Evolutionary conservation across 1,139 yeast genomes (phyloP), one percentile per base, ranked within the genome.

Genomic region (Yamadazyma diospyri): DNA sequence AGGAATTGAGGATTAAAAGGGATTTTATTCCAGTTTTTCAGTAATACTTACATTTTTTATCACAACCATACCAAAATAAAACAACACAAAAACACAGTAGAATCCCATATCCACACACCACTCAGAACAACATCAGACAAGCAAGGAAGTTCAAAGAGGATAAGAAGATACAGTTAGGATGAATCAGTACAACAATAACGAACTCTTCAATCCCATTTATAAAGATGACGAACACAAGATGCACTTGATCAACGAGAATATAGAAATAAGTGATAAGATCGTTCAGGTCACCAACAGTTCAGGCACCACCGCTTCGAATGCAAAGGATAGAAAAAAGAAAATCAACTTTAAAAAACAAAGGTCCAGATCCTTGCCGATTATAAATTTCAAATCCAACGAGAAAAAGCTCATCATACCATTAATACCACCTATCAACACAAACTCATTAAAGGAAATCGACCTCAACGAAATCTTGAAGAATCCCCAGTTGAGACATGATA

Each of bases 401-500:
- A 39, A 36, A 35, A 38, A 38, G 29, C 32, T 47, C 8, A 32
- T 47, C 24, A 43, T 59, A 12, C 66, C 63, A 12, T 69, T 70
- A 14, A 58, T 67, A 17, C 97, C 97, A 1, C 95, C 96, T 1
- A 89, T 88, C 37, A 87, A 86, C 55, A 64, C 86, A 36, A 92
- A 83, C 50, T 79, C 88, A 26, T 69, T 89, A 46, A 78, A 82
- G 46, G 96, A 88, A 55, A 85, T 89, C 39, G 97, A 89, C 51
- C 63, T 89, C 34, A 86, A 84, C 42, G 96, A 88, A 52, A 88
- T 92, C 36, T 70, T 89, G 48, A 85, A 85, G 53, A 89, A 89
- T 58, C 96, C 96, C 6, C 96, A 87, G 57, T 68, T 89, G 38
- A 76, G 97, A 42, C 97, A 89, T 55, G 97, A 89, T 53, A 86